Evolutionary conservation across 1,284 basidiomycete genomes (phyloP), one percentile per base, ranked within the genome.

Genomic region (Heterobasidion parviporum): DNA sequence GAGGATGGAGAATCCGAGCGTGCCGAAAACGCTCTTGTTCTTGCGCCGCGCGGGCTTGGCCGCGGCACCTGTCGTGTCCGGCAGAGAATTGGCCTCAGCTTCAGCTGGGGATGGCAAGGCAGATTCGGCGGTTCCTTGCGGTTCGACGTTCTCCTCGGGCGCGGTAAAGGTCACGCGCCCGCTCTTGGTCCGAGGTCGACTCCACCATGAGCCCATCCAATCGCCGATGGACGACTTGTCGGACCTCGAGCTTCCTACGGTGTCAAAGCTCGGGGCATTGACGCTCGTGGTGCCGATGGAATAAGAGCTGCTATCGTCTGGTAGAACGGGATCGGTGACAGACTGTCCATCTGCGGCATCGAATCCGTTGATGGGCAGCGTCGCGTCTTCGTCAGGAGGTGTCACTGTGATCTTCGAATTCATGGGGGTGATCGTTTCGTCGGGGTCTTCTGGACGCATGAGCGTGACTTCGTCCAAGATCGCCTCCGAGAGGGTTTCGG

Each of bases 121-220:
- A 12, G 56, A 49, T 32, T 56, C 59, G 2, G 46, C 35, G 7
- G n/a, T 7, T 6, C 38, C 54, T 35, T 56, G 54, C 26, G 50
- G 35, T 15, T 38, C 41, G 36, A 14, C 26, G 18, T 50, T 32
- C 44, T 26, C 48, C 7, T 6, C 20, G 1, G 52, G 26, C 8
- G 60, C 47, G 16, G 50, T 26, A 3, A 56, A 43, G 14, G 56
- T 34, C 6, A 41, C 36, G 6, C 53, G 56, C 6, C 18, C 33
- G 14, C 46, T 48, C 63, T 71, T 32, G 63, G 51, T 59, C 68
- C 73, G 44, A 7, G 70, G 67, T 59, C 77, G 79, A 63, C 75
- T 77, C 77, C 82, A 82, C 71, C 73, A 76, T 0, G 78, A 80
- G 1, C 85, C 84, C 76, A 89, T 81, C 87, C 87, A 89, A 54